Evolutionary conservation across 495 filamentous ascomycete species (phyloP), one percentile per base, ranked within the genome.

Genomic region (Penicillium coprophilum): DNA sequence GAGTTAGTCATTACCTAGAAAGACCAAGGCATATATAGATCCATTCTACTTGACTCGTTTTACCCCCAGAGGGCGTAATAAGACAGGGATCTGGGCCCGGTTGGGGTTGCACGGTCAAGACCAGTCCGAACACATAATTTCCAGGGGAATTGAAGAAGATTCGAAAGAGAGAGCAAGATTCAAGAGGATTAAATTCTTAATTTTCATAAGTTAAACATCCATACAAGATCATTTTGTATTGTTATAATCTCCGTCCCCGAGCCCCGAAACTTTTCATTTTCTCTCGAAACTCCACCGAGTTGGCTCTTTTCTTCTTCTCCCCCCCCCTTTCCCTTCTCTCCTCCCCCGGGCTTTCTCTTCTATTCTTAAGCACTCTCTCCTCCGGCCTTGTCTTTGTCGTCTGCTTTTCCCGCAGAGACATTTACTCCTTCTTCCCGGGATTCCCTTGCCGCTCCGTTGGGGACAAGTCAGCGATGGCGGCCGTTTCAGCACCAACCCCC

Each of bases 401-500:
- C 62, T 72, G 64, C 66, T 61, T 59, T 54, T 62, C 61, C 63
- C 62, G 68, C 67, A 71, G 73, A 71, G 67, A 66, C 64, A 65
- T 53, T 47, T 59, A 39, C 63, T 41, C 55, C 64, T 47, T 36
- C 32, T 45, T 56, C 51, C 43, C 59, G 48, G 58, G 54, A 50
- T 60, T 56, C 57, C 61, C 65, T 62, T 64, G 60, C 64, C 67
- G 63, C 67, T 67, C 61, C 66, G 62, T 65, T 70, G 58, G 58
- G 43, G 61, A 60, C 51, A 60, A 70, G 57, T 65, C 56, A 75
- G 73, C 68, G 63, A 79, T 77, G 74, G 74, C 74, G 52, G 63
- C 74, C 73, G 75, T 78, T 70, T 72, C 74, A 72, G 73, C 78
- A 64, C 74, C 75, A 61, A 76, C 72, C 48, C 77, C 79, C 57